Base-by-base conservation (phyloP, 345 rosid species). In the Odontarrhena argentea region DNA sequence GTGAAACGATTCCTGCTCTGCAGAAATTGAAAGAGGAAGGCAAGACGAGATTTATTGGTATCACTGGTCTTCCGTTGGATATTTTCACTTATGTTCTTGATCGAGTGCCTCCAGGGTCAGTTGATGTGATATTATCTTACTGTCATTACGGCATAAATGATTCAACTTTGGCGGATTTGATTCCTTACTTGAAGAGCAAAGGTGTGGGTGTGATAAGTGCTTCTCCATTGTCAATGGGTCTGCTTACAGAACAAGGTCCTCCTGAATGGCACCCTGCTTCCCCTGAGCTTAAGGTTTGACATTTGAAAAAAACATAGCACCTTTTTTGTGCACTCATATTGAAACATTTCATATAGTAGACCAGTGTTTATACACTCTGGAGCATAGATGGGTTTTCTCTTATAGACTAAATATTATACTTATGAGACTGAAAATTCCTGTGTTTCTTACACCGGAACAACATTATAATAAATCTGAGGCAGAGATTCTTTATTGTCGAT, bases 181-280 rank as follows among this genome's bases (percentile, higher is more conserved):
- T 94, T 63, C 97, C 97, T 14, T 91, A 91, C 80, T 76, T 88
- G 84, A 84, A 86, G 80, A 78, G 79, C 76, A 91, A 94, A 80
- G 93, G 87, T 53, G 84, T 91, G 0, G 97, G 97, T 22, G 80
- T 88, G 59, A 94, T 94, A 45, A 86, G 80, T 71, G 97, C 99
- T 52, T 85, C 97, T n/a, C 99, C 97, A 2, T 87, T 94, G 49
- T 74, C 97, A n/a, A 91, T 91, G 99, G 93, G 96, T 63, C 91
- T 91, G 6, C 91, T 88, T 13, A 91, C 96, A 0, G 96, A 87
- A 57, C 81, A 76, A 56, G 99, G 99, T 55, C 93, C 93, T 24
- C 99, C 99, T 10, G 96, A 87, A 55, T 91, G 99, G 96, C 99
- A 94, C 71, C 99, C 99, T 12, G 97, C 97, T 58, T 78, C 96